Evolutionary conservation across 139 green algal genomes (phyloP).

Genomic region (Spirogloea muscicola): DNA sequence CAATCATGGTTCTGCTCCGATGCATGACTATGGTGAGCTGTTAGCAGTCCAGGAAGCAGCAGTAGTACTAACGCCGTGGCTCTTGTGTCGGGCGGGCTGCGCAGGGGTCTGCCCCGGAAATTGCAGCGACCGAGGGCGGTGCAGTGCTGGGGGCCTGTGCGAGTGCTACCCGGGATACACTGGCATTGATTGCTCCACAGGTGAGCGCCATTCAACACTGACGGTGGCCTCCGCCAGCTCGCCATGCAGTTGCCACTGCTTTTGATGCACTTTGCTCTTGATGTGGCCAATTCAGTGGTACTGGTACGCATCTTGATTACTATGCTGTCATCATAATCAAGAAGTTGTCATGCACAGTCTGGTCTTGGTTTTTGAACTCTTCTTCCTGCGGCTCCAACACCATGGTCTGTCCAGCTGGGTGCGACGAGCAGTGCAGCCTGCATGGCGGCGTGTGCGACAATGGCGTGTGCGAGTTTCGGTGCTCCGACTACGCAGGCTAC

Average conservation of each 20-base stretch:
- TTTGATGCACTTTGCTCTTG: neutral
- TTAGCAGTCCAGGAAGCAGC: no score
- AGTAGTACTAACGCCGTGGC: no score
- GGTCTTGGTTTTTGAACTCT: neutral
- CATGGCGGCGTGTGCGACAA: conserved; percentile 22
- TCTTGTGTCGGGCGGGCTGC: neutral
- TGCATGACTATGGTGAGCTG: no score
- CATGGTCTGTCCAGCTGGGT: conserved; percentile 4
- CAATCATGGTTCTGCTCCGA: no score
- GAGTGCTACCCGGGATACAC: conserved; percentile 19
- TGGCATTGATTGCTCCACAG: conserved; percentile 30
- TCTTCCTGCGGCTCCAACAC: neutral
- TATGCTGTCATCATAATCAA: neutral
- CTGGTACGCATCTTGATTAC: neutral
- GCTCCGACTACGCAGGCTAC: conserved; percentile 30
- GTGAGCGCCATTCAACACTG: neutral
- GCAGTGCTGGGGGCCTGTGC: conserved; percentile 4
- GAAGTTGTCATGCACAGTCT: neutral
- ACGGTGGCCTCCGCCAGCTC: neutral
- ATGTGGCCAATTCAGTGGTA: no score
- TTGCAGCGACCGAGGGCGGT: conserved; percentile 12
- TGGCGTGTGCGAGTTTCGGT: conserved; percentile 34
- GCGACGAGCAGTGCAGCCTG: conserved; percentile 26
- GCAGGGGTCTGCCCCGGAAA: conserved; percentile 16
- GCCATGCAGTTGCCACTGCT: neutral